A percentile compares a stretch with the other conserved stretches of the same genome.
These are phyloP conservation scores for Ehretia macrophylla DNA, from an alignment of 257 asterid species.

Conservation along the genomic window DNA sequence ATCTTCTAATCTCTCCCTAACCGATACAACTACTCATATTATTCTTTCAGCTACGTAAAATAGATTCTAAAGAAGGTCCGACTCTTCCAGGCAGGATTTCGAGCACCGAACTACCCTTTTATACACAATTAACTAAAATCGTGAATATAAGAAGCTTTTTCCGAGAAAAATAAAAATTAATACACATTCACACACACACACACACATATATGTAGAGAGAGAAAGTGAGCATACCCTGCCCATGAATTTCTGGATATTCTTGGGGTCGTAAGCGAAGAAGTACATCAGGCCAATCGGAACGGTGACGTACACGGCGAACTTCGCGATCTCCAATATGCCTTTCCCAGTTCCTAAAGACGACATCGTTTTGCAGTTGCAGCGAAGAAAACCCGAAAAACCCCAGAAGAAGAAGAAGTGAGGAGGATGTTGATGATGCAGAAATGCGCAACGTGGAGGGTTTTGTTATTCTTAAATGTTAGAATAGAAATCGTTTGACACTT, in stretches of 20 bases:
- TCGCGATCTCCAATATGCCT: constrained; percentile 84
- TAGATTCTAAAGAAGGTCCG: no score
- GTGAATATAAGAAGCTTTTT: no score
- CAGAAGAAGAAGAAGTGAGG: no score
- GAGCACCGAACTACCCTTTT: no score
- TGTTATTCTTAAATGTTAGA: not conserved
- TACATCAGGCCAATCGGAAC: constrained; percentile 92
- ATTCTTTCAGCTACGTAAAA: no score
- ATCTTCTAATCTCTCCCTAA: no score
- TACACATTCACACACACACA: no score
- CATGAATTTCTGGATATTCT: constrained; percentile 76
- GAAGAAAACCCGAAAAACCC: not conserved
- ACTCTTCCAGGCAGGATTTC: no score
- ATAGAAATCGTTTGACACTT: no score
- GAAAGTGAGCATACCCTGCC: constrained; percentile 51
- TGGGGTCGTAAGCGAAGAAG: constrained; percentile 68
- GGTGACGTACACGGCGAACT: constrained; percentile 69
- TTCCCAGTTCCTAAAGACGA: constrained; percentile 81
- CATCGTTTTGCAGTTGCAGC: constrained; percentile 28
- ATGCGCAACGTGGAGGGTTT: not conserved
- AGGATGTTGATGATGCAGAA: not conserved
- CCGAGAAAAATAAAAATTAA: no score
- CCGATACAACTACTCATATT: no score
- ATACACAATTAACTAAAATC: no score
- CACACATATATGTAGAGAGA: not conserved